These are phyloP conservation scores for Paramecium bursaria DNA, from an alignment of 73 alveolate genomes.

Conservation along the genomic window DNA sequence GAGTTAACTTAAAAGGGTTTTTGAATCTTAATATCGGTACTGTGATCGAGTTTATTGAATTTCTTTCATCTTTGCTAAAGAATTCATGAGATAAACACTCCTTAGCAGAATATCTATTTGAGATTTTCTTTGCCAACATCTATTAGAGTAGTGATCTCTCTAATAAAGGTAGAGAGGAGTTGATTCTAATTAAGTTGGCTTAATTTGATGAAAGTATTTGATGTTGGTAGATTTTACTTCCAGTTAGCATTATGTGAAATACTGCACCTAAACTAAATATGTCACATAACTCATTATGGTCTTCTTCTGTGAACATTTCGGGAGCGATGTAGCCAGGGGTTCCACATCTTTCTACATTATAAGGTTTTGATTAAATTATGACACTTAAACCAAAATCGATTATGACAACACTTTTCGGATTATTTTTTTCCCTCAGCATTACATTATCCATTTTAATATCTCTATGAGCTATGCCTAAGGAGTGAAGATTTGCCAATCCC, in stretches of 20 bases:
- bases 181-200: too few species aligned
- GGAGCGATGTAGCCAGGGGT: constrained; percentile 62
- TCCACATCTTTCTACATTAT: background rate
- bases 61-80: too few species aligned
- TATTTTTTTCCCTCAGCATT: background rate
- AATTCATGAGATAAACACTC: too few species aligned
- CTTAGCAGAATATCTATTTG: too few species aligned
- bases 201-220: too few species aligned
- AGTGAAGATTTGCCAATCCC: constrained; percentile 8
- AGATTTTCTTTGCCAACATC: too few species aligned
- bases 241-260: background rate
- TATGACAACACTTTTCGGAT: background rate
- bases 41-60: too few species aligned
- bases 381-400: constrained; percentile 47
- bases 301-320: constrained; percentile 7
- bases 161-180: too few species aligned
- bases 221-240: background rate
- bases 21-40: too few species aligned
- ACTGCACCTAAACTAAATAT: constrained; percentile 39
- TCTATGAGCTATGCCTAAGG: constrained; percentile 16
- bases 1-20: too few species aligned
- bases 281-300: constrained; percentile 14
- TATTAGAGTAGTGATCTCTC: too few species aligned
- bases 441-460: constrained; percentile 40
- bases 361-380: background rate